Evolutionary conservation across 306 rosid species (phyloP).

Genomic region (Ormosia emarginata): DNA sequence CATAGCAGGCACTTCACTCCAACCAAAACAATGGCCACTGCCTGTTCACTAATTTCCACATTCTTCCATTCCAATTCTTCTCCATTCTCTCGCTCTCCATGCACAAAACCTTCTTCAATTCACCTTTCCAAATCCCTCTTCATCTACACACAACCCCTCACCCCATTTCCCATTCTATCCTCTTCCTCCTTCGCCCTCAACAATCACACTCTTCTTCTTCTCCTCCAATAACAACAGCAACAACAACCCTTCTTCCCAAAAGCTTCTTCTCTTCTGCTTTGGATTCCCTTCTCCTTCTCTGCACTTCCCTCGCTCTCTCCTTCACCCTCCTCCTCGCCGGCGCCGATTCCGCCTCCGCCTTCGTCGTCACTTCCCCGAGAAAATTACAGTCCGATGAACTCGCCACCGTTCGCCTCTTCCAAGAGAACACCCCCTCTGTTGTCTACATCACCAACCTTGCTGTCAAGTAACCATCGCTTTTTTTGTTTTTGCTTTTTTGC

Average conservation of each 20-base stretch:
- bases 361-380: constrained; percentile 66
- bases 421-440: constrained; percentile 91
- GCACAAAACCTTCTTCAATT: constrained; percentile 21
- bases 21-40: constrained; percentile 46
- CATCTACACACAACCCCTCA: constrained; percentile 22
- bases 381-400: constrained; percentile 90
- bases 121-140: constrained; percentile 43
- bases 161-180: constrained; percentile 2
- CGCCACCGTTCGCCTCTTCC: constrained; percentile 90
- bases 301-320: constrained; percentile 74
- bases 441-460: constrained; percentile 96
- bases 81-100: constrained; percentile 37
- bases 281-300: constrained; percentile 55
- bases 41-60: constrained; percentile 61
- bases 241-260: neutral
- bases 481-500: neutral
- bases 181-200: constrained; percentile 29
- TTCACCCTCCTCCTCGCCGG: constrained; percentile 57
- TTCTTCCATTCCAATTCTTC: constrained; percentile 33
- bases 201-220: neutral
- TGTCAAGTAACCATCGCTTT: constrained; percentile 36
- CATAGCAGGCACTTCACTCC: constrained; percentile 18
- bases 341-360: constrained; percentile 72
- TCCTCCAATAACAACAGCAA: no score
- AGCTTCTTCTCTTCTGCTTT: constrained; percentile 3